phyloP scores from a whole-genome alignment of 2,329 filamentous ascomycete species.

The Penicillium sp. region DNA sequence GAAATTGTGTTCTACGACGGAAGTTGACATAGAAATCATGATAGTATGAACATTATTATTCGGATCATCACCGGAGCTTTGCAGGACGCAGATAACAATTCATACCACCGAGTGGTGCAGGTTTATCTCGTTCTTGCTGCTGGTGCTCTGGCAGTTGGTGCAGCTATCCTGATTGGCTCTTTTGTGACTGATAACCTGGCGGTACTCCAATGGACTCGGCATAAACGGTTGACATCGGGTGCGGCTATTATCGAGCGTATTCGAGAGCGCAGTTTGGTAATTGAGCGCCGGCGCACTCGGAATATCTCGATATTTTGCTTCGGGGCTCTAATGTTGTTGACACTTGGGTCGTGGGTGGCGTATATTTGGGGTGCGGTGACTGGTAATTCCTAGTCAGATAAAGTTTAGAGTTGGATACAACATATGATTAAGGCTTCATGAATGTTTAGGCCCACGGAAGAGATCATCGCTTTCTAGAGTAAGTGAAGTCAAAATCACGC shows the following conservation, averaged over 20 bases:
- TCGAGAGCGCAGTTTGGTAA: conserved; percentile 43
- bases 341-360: conserved; percentile 50
- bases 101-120: conserved; percentile 55
- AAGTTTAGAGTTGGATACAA: neutral
- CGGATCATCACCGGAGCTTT: conserved; percentile 57
- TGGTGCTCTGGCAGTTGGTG: conserved; percentile 48
- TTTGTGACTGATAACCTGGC: conserved; percentile 46
- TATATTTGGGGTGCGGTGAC: conserved; percentile 63
- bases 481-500: neutral
- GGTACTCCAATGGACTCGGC: conserved; percentile 58
- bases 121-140: conserved; percentile 57
- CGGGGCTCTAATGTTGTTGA: conserved; percentile 44
- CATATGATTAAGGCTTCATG: neutral
- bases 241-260: conserved; percentile 47
- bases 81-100: conserved; percentile 57
- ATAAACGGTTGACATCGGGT: conserved; percentile 47
- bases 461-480: neutral
- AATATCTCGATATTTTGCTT: conserved; percentile 48
- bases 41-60: conserved; percentile 60
- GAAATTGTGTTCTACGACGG: neutral
- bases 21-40: neutral
- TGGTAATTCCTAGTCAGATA: conserved; percentile 37
- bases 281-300: conserved; percentile 39
- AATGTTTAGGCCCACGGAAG: neutral
- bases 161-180: conserved; percentile 41